Conservation (phyloP, 441 rosid species). For the Raphanus hybrid region DNA sequence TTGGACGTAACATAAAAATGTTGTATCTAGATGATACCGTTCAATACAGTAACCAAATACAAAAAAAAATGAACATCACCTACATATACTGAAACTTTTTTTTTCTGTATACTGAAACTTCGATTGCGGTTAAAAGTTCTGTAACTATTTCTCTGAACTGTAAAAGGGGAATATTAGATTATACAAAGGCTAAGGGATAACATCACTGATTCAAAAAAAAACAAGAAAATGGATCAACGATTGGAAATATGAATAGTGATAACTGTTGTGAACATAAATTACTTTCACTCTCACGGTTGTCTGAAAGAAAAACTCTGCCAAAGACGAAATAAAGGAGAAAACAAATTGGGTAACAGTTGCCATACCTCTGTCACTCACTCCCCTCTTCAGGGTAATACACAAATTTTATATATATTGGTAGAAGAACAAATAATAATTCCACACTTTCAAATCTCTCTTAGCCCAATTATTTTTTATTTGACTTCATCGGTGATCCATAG, state of each 20-base stretch:
- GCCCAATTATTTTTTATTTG: conserved; percentile 15
- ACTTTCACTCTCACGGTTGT: conserved; percentile 25
- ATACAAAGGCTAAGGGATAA: neutral
- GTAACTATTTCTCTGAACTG: neutral
- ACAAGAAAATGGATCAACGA: neutral
- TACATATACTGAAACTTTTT: neutral
- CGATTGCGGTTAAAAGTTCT: neutral
- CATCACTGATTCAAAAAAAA: neutral
- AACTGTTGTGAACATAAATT: conserved; percentile 2
- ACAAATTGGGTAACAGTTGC: conserved; percentile 32
- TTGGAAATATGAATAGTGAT: neutral
- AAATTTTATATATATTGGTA: neutral
- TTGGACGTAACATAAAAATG: no score
- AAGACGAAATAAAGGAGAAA: conserved; percentile 16
- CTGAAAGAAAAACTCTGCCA: conserved; percentile 18
- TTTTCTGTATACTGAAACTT: neutral
- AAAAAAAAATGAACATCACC: no score
- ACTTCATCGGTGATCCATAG: conserved; percentile 27
- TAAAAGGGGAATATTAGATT: neutral
- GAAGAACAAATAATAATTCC: neutral
- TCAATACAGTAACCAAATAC: no score
- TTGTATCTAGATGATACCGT: no score
- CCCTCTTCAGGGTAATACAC: conserved; percentile 8
- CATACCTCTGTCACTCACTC: conserved; percentile 38
- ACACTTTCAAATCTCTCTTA: neutral